Percentiles rank a stretch among this genome's conserved stretches.
These are phyloP conservation scores for Eimeria sp. DNA, from an alignment of 169 alveolate genomes.

Conservation along the genomic window DNA sequence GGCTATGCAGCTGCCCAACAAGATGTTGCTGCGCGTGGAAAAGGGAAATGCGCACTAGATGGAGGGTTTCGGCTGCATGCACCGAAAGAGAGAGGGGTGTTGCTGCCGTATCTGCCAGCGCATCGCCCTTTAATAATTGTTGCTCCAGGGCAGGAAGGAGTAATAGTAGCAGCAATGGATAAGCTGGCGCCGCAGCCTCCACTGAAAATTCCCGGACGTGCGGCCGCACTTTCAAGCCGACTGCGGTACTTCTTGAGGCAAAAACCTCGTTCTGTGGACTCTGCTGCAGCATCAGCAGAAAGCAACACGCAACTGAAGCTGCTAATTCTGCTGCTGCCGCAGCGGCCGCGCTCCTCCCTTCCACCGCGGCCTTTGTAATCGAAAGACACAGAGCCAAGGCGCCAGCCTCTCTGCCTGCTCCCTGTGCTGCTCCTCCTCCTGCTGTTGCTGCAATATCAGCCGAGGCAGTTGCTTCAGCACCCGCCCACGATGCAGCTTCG, in stretches of 20 bases:
- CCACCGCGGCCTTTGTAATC: constrained; percentile 35
- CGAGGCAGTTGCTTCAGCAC: neutral
- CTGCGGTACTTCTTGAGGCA: neutral
- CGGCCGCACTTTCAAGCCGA: neutral
- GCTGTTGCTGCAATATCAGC: neutral
- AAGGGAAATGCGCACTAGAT: constrained; percentile 44
- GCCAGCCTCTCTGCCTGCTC: neutral
- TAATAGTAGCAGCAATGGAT: constrained; percentile 10
- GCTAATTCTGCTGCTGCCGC: constrained; percentile 61
- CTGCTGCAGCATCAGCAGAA: constrained; percentile 56
- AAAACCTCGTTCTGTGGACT: neutral
- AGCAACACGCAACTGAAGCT: constrained; percentile 31
- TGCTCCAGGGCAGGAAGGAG: constrained; percentile 47
- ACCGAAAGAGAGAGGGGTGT: constrained; percentile 30
- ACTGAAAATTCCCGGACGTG: constrained; percentile 20
- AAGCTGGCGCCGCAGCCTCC: constrained; percentile 45
- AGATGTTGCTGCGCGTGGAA: constrained; percentile 6
- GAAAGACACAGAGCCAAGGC: constrained; percentile 9
- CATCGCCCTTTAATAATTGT: neutral
- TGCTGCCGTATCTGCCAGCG: constrained; percentile 50
- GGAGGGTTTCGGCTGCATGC: constrained; percentile 61
- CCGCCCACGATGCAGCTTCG: neutral
- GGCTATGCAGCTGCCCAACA: constrained; percentile 2
- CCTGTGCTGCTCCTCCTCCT: neutral
- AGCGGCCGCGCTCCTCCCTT: constrained; percentile 47